Percentiles rank a stretch among this genome's conserved stretches.
phyloP scores from a whole-genome alignment of 1,284 basidiomycete genomes.

The Ganoderma lucidum region DNA sequence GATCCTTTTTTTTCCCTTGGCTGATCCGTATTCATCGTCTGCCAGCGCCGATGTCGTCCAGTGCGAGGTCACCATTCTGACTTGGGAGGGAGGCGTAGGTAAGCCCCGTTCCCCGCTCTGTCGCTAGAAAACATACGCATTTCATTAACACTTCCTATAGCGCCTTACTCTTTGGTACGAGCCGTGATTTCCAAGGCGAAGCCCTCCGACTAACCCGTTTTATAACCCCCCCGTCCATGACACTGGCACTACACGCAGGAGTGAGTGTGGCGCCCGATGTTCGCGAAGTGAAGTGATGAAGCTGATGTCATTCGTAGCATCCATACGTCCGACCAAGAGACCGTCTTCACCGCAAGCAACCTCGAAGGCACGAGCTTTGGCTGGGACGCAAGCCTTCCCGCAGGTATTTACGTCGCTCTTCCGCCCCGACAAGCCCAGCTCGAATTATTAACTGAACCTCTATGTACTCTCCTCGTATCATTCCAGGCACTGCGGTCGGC shows the following conservation, averaged over 20 bases:
- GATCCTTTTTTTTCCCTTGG: not conserved
- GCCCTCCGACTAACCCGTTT: not conserved
- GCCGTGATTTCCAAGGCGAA: not conserved
- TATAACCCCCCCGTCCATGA: not conserved
- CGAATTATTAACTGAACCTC: not conserved
- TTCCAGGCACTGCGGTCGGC: not conserved
- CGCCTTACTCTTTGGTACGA: not conserved
- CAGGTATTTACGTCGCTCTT: not conserved
- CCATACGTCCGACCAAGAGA: not conserved
- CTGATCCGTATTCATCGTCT: not conserved
- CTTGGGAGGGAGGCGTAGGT: not conserved
- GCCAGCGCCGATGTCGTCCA: not conserved
- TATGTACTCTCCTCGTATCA: not conserved
- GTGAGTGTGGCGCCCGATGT: not conserved
- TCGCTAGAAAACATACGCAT: not conserved
- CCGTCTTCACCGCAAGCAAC: not conserved
- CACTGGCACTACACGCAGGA: not conserved
- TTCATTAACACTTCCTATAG: not conserved
- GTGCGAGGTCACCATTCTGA: not conserved
- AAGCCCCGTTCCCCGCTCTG: not conserved
- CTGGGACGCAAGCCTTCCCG: not conserved
- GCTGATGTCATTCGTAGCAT: not conserved
- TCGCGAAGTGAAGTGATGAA: not conserved
- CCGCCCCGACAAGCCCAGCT: not conserved
- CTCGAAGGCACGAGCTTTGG: constrained; percentile 3